Conservation (phyloP, 139 green algal genomes). For the Coccomyxa sp. region DNA sequence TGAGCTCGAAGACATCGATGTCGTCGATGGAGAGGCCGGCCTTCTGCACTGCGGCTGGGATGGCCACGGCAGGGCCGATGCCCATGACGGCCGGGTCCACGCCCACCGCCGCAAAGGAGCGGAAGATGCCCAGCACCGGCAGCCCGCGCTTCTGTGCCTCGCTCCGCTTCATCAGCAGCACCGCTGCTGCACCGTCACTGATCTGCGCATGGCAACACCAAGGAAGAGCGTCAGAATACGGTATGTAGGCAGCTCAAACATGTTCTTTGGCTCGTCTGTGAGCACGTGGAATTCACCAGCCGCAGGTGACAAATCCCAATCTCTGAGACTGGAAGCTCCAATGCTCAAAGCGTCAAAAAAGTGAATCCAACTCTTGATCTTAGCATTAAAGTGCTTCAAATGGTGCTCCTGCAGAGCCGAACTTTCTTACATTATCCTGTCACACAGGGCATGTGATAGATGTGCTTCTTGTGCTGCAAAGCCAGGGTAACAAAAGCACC, state of each 20-base stretch:
- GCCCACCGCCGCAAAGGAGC: constrained; percentile 83
- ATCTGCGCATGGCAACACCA: constrained; percentile 58
- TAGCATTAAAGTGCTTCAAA: no score
- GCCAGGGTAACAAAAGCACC: constrained; percentile 29
- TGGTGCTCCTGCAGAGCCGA: no score
- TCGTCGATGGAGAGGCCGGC: constrained; percentile 83
- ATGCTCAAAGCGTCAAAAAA: no score
- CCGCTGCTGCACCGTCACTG: constrained; percentile 88
- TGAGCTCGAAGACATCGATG: constrained; percentile 98
- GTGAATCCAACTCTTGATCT: no score
- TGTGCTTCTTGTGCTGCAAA: no score
- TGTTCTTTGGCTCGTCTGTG: background rate
- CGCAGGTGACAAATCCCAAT: no score
- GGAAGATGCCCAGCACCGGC: constrained; percentile 89
- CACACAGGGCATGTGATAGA: no score
- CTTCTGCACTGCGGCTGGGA: constrained; percentile 81
- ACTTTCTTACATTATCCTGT: no score
- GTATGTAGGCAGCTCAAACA: background rate
- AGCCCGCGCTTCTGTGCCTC: constrained; percentile 80
- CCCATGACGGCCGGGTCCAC: constrained; percentile 97
- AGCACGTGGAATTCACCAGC: background rate
- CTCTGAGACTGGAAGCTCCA: no score
- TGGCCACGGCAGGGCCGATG: constrained; percentile 91
- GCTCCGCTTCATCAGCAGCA: constrained; percentile 88
- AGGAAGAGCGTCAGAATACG: constrained; percentile 1